These are phyloP conservation scores for Blumeriella jaapii DNA, from an alignment of 2,329 filamentous ascomycete genomes.

Conservation along the genomic window DNA sequence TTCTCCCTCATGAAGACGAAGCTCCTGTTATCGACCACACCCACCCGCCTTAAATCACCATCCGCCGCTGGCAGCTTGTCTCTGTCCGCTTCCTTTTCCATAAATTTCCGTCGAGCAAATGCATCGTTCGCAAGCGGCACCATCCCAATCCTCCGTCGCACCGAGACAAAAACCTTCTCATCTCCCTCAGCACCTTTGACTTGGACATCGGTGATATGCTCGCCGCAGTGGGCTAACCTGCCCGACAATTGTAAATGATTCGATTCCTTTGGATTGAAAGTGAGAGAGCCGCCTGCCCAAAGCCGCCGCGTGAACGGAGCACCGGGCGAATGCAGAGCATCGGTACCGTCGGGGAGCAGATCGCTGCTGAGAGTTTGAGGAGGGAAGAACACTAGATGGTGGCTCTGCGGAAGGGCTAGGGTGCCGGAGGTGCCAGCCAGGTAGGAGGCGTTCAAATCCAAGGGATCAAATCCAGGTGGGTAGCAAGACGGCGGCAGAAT, in stretches of 20 bases:
- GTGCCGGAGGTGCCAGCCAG: no score
- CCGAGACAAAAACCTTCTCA: conserved; percentile 25
- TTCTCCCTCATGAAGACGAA: conserved; percentile 50
- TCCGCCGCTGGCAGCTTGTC: neutral
- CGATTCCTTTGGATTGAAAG: conserved; percentile 32
- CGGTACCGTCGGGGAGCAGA: conserved; percentile 75
- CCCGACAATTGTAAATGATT: conserved; percentile 26
- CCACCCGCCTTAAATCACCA: conserved; percentile 2
- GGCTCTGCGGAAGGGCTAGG: conserved; percentile 44
- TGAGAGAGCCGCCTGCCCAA: conserved; percentile 75
- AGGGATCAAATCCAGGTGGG: conserved; percentile 11
- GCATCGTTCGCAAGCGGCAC: neutral
- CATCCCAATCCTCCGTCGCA: conserved; percentile 18
- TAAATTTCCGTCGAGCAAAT: no score
- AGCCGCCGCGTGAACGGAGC: conserved; percentile 62
- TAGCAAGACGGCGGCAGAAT: conserved; percentile 34
- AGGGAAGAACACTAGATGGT: conserved; percentile 85
- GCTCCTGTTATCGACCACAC: conserved; percentile 45
- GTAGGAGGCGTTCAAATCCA: neutral
- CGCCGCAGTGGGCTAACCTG: conserved; percentile 32
- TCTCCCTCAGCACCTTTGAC: conserved; percentile 19
- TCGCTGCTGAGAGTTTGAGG: conserved; percentile 47
- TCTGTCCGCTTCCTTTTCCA: neutral
- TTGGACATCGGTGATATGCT: conserved; percentile 35
- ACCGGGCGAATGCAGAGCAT: conserved; percentile 66